Evolutionary conservation across 169 alveolate species (phyloP), one percentile per base, ranked within the genome.

Genomic region (Plasmodium malariae): DNA sequence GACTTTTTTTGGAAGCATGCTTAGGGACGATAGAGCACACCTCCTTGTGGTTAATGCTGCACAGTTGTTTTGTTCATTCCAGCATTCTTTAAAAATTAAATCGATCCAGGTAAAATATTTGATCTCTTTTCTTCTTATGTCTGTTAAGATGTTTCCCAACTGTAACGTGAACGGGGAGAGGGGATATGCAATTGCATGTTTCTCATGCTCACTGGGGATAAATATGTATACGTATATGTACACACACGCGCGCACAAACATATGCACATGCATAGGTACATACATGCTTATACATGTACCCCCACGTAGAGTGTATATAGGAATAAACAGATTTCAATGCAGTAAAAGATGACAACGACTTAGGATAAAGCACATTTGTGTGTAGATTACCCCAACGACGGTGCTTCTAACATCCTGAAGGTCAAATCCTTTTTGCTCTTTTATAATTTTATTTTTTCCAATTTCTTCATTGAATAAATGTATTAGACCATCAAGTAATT

Each of bases 331-430:
- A n/a, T n/a, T n/a, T n/a, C n/a, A n/a, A n/a, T n/a, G n/a, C n/a
- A n/a, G n/a, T n/a, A n/a, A n/a, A n/a, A n/a, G n/a, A n/a, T n/a
- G n/a, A n/a, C n/a, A n/a, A n/a, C n/a, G n/a, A n/a, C n/a, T n/a
- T n/a, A n/a, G n/a, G n/a, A n/a, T n/a, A n/a, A n/a, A n/a, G n/a
- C n/a, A n/a, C n/a, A n/a, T n/a, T n/a, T n/a, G n/a, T n/a, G n/a
- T n/a, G n/a, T n/a, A n/a, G n/a, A n/a, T n/a, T 76, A 76, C 89
- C 78, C 89, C 89, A 19, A 11, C 4, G 12, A 76, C 28, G 3
- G 26, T 55, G 45, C 40, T 30, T 17, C 54, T 63, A 17, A 76
- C 36, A 76, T 76, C 78, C 37, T 76, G 89, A 17, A 76, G 14
- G 5, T 24, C 12, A 9, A 40, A 62, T 17, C 71, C 57, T n/a